Evolutionary conservation across 1,284 basidiomycete genomes (phyloP).

Genomic region (Ceraceosorus guamensis): DNA sequence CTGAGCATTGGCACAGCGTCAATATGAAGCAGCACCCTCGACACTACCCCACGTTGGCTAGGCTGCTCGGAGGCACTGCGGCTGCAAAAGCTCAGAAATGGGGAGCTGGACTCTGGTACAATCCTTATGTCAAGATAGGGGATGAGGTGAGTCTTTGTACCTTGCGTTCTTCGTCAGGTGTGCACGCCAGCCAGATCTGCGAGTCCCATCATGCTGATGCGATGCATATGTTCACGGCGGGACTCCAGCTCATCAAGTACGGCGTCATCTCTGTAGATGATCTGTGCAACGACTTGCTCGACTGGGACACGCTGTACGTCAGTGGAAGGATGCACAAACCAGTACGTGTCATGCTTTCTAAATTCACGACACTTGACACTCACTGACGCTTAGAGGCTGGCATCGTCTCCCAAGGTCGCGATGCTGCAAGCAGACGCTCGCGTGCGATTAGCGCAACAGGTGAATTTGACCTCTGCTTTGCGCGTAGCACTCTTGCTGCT

Average conservation of each 20-base stretch:
- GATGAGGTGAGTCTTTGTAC: constrained; percentile 11
- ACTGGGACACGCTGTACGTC: constrained; percentile 89
- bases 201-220: too few species aligned
- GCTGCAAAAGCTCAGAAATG: constrained; percentile 70
- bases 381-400: constrained; percentile 6
- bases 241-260: constrained; percentile 78
- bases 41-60: constrained; percentile 80
- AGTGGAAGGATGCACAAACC: constrained; percentile 97
- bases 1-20: constrained; percentile 85
- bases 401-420: not conserved
- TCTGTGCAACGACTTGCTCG: constrained; percentile 77
- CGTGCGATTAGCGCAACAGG: constrained; percentile 82
- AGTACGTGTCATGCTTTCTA: constrained; percentile 13
- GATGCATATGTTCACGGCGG: not conserved
- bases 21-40: constrained; percentile 82
- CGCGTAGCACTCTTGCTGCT: constrained; percentile 65
- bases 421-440: constrained; percentile 60
- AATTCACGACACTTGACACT: constrained; percentile 3
- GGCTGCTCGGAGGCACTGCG: constrained; percentile 69
- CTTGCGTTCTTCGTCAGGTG: too few species aligned
- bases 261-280: constrained; percentile 89
- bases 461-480: constrained; percentile 82
- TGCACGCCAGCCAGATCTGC: too few species aligned
- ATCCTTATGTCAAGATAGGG: constrained; percentile 37
- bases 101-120: constrained; percentile 77